Conservation (phyloP, 2,329 filamentous ascomycete species). For the Arthrobotrys sinensis region DNA sequence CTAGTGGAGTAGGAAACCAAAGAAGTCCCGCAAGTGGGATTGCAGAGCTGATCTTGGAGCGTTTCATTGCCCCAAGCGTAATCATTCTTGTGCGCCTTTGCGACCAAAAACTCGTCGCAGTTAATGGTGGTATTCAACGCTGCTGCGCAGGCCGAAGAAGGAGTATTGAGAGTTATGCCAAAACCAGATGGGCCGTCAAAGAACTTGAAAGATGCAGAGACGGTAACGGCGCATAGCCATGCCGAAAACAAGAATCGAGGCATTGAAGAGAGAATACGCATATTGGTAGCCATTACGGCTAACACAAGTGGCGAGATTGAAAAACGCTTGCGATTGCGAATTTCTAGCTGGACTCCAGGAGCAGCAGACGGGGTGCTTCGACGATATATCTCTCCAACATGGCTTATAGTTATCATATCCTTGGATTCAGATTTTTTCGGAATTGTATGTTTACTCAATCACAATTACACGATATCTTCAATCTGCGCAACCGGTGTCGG, state of each 20-base stretch:
- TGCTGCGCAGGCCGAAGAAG: conserved; percentile 5
- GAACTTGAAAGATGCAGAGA: conserved; percentile 26
- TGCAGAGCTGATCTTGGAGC: conserved; percentile 18
- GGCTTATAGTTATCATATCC: not conserved
- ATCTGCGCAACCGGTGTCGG: not conserved
- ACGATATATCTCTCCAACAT: conserved; percentile 24
- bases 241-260: not conserved
- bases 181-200: conserved; percentile 20
- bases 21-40: conserved; percentile 10
- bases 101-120: conserved; percentile 20
- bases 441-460: not conserved
- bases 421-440: not conserved
- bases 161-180: conserved; percentile 20
- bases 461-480: not conserved
- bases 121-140: conserved; percentile 12
- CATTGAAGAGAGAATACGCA: conserved; percentile 5
- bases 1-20: conserved; percentile 14
- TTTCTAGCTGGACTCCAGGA: not conserved
- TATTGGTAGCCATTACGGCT: not conserved
- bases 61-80: conserved; percentile 25
- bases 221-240: not conserved
- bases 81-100: conserved; percentile 19
- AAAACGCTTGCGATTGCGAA: conserved; percentile 2
- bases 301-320: not conserved
- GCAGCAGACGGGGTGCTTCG: not conserved